A percentile compares a stretch with the other conserved stretches of the same genome.
Evolutionary conservation across 2,329 filamentous ascomycete genomes (phyloP).

Genomic region (Alternaria sp.): DNA sequence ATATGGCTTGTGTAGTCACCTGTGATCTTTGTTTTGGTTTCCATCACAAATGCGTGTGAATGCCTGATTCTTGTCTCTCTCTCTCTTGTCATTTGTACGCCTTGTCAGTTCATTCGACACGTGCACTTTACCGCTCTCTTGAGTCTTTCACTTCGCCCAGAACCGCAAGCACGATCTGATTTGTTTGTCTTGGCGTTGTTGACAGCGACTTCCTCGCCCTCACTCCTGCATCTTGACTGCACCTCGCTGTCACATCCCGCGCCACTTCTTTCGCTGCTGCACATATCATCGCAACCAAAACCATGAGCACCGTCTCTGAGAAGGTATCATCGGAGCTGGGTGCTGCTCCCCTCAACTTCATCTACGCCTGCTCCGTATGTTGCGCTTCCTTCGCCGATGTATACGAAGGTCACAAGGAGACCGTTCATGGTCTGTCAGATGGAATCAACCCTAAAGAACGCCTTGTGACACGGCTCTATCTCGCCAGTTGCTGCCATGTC

Average conservation of each 20-base stretch:
- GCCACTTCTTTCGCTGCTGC: slow-evolving; percentile 4
- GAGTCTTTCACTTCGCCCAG: neutral
- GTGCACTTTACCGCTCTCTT: neutral
- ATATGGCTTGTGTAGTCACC: slow-evolving; percentile 2
- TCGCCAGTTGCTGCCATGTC: slow-evolving; percentile 60
- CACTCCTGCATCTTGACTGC: slow-evolving; percentile 6
- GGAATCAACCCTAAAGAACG: slow-evolving; percentile 48
- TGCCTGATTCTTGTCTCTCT: neutral
- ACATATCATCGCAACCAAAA: neutral
- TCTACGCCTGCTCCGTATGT: slow-evolving; percentile 60
- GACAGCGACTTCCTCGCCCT: slow-evolving; percentile 22
- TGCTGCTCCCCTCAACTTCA: slow-evolving; percentile 51
- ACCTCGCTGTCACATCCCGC: slow-evolving; percentile 2
- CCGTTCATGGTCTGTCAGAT: slow-evolving; percentile 49
- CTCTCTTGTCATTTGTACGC: neutral
- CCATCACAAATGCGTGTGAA: neutral
- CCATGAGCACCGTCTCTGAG: slow-evolving; percentile 23
- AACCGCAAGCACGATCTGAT: slow-evolving; percentile 14
- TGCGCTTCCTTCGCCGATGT: slow-evolving; percentile 56
- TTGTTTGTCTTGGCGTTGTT: slow-evolving; percentile 28
- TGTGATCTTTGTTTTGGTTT: neutral
- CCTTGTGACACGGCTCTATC: slow-evolving; percentile 56
- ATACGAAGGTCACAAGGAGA: slow-evolving; percentile 51
- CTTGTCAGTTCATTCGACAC: neutral
- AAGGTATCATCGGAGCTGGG: slow-evolving; percentile 37